Evolutionary conservation across 345 rosid species (phyloP).

Genomic region (Lumnitzera racemosa): DNA sequence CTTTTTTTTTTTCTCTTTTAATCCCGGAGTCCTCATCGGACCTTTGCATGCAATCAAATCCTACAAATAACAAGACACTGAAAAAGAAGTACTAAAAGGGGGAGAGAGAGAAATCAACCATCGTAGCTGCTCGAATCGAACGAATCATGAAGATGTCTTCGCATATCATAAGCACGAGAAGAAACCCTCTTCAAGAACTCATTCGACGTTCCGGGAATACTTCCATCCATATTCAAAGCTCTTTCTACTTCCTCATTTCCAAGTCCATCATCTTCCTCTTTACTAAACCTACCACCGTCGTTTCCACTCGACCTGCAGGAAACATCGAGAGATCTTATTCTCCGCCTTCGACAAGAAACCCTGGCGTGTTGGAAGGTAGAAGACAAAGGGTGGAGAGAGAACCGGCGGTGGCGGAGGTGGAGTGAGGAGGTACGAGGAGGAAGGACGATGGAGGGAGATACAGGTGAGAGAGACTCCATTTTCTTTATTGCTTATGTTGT

Average conservation of each 20-base stretch:
- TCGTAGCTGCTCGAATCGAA: conserved; percentile 90
- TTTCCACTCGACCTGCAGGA: conserved; percentile 33
- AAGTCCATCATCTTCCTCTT: conserved; percentile 24
- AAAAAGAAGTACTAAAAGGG: not conserved
- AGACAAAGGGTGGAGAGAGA: conserved; percentile 22
- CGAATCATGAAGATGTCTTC: conserved; percentile 72
- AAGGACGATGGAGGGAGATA: conserved; percentile 76
- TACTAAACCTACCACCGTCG: conserved; percentile 17
- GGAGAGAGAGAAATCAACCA: conserved; percentile 26
- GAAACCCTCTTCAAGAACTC: conserved; percentile 85
- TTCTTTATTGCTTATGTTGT: not conserved
- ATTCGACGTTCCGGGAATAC: conserved; percentile 70
- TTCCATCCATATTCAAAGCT: conserved; percentile 92
- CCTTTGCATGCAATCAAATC: not conserved
- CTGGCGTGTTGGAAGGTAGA: conserved; percentile 16
- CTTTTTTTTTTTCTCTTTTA: too few relatives aligned
- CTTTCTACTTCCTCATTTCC: conserved; percentile 57
- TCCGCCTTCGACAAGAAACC: conserved; percentile 13
- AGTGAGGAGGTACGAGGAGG: conserved; percentile 40
- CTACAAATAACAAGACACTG: not conserved
- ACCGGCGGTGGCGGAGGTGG: conserved; percentile 16
- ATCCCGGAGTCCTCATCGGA: too few relatives aligned
- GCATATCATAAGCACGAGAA: conserved; percentile 96
- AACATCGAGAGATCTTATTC: conserved; percentile 10
- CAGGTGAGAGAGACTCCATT: conserved; percentile 68